These are phyloP conservation scores for Moesziomyces sp. DNA, from an alignment of 1,284 basidiomycete species.

Conservation along the genomic window DNA sequence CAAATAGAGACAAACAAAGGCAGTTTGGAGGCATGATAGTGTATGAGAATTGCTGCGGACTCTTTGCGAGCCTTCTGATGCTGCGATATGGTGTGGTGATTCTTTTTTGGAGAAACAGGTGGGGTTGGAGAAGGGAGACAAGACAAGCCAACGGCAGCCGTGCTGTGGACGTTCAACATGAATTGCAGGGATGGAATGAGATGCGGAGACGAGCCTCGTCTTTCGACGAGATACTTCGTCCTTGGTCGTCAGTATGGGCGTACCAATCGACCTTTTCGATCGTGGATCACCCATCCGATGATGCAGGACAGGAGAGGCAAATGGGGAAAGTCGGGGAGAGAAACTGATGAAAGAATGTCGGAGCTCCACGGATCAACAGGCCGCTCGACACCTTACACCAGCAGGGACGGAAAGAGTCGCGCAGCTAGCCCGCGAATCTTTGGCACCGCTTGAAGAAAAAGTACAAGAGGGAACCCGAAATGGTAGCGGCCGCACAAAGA, in stretches of 20 bases:
- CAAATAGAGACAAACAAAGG: not conserved
- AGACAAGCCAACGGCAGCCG: constrained; percentile 6
- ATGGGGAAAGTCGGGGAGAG: not conserved
- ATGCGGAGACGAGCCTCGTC: constrained; percentile 32
- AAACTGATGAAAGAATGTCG: constrained; percentile 7
- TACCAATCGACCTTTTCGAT: constrained; percentile 44
- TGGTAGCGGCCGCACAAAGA: constrained; percentile 27
- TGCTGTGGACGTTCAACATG: not conserved
- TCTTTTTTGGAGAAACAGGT: constrained; percentile 20
- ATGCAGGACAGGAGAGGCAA: constrained; percentile 13
- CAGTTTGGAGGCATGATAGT: constrained; percentile 36
- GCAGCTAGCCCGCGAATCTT: constrained; percentile 16
- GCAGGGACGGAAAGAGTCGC: constrained; percentile 28
- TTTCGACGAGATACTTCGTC: constrained; percentile 21
- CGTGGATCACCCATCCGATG: constrained; percentile 17
- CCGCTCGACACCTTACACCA: constrained; percentile 18
- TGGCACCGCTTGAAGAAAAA: constrained; percentile 42
- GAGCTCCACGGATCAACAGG: constrained; percentile 38
- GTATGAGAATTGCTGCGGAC: constrained; percentile 49
- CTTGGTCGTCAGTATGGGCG: constrained; percentile 22
- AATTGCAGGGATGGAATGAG: constrained; percentile 8
- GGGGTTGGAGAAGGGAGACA: not conserved
- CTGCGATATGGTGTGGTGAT: constrained; percentile 46
- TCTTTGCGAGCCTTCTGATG: constrained; percentile 53
- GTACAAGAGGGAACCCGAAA: constrained; percentile 53